A percentile compares a stretch with the other conserved stretches of the same genome.
These are phyloP conservation scores for Wickerhamiella bombiphila DNA, from an alignment of 805 yeast genomes.

Conservation along the genomic window DNA sequence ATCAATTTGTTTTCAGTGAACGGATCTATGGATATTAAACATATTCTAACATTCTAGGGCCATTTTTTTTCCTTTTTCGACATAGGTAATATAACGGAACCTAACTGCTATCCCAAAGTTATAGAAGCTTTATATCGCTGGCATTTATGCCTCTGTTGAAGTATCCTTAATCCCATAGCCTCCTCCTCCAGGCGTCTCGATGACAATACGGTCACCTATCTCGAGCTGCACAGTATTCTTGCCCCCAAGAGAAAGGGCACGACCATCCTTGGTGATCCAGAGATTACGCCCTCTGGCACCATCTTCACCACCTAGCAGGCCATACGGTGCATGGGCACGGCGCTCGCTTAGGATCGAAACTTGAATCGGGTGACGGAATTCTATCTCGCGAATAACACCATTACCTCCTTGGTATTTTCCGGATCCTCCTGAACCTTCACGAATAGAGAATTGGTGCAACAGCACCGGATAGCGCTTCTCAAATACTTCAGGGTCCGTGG, in stretches of 20 bases:
- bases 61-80: no score
- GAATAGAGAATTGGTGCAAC: conserved; percentile 52
- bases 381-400: conserved; percentile 76
- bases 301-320: conserved; percentile 65
- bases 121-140: no score
- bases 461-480: conserved; percentile 81
- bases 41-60: no score
- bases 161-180: conserved; percentile 40
- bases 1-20: no score
- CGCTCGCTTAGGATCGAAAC: conserved; percentile 80
- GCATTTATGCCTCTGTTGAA: no score
- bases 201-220: conserved; percentile 51
- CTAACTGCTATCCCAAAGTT: no score
- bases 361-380: conserved; percentile 55
- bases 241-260: conserved; percentile 42
- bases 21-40: no score
- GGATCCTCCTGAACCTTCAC: conserved; percentile 64
- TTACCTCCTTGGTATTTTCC: conserved; percentile 69
- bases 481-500: conserved; percentile 80
- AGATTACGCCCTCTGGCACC: conserved; percentile 60
- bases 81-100: no score
- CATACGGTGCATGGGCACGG: conserved; percentile 73
- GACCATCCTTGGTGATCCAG: conserved; percentile 23
- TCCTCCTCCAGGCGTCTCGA: conserved; percentile 78
- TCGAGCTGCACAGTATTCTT: conserved; percentile 44